These are phyloP conservation scores for Plasmopara viticola DNA, from an alignment of 352 stramenopile genomes.

Conservation along the genomic window DNA sequence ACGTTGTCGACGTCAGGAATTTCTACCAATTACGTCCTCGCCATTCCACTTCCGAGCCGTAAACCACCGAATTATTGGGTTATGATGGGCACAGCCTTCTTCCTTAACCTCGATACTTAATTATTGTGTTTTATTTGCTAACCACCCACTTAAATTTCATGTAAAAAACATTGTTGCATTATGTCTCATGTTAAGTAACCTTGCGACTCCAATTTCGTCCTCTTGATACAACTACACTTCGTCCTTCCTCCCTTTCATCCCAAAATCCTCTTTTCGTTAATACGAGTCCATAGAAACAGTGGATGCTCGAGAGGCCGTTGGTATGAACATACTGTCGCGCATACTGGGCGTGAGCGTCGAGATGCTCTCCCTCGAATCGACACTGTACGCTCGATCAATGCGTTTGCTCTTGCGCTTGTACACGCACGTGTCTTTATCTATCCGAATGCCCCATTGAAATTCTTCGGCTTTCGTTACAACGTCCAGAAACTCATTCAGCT, in stretches of 20 bases:
- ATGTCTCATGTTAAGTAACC: conserved; percentile 24
- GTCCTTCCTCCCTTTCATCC: not conserved
- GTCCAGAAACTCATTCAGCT: conserved; percentile 84
- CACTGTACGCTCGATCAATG: conserved; percentile 54
- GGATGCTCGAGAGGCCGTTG: conserved; percentile 44
- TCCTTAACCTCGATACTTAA: conserved; percentile 89
- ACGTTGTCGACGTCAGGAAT: conserved; percentile 91
- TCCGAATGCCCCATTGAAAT: conserved; percentile 86
- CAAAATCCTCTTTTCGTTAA: conserved; percentile 13
- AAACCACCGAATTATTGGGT: conserved; percentile 87
- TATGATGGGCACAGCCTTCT: conserved; percentile 87
- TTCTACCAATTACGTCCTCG: conserved; percentile 92
- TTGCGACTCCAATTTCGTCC: not conserved
- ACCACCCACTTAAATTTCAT: conserved; percentile 11
- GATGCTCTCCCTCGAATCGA: conserved; percentile 68
- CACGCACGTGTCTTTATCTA: conserved; percentile 87
- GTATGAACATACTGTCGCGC: conserved; percentile 74
- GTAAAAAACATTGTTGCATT: conserved; percentile 32
- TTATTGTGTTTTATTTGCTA: not conserved
- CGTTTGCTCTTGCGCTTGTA: conserved; percentile 87
- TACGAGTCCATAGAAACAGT: conserved; percentile 63
- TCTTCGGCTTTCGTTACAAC: conserved; percentile 78
- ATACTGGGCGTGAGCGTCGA: conserved; percentile 65
- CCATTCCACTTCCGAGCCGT: conserved; percentile 86
- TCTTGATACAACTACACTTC: not conserved